phyloP scores from a whole-genome alignment of 1,284 basidiomycete species.

The Mycena sp. region DNA sequence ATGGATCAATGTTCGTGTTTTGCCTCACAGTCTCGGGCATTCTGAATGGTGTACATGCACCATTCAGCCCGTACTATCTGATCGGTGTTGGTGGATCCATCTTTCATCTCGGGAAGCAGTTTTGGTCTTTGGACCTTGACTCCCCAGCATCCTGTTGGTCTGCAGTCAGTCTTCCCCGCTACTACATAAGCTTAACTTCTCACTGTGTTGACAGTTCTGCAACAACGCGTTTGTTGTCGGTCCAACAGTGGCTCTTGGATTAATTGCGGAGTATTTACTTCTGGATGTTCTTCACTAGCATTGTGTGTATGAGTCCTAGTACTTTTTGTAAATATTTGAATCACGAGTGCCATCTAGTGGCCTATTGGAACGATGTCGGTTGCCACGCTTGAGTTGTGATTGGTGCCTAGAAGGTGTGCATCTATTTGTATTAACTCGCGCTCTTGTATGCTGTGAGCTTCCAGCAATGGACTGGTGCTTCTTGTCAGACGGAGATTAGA shows the following conservation, averaged over 20 bases:
- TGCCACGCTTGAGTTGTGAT: too few species aligned
- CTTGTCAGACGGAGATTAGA: too few species aligned
- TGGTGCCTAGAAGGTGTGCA: too few species aligned
- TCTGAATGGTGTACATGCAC: not conserved
- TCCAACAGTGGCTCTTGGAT: not conserved
- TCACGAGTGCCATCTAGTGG: too few species aligned
- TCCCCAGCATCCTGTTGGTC: not conserved
- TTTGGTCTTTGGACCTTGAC: not conserved
- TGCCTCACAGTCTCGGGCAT: not conserved
- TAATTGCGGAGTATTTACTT: not conserved
- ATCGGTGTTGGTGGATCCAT: not conserved
- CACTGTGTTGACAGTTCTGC: not conserved
- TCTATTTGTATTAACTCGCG: too few species aligned
- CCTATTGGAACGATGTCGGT: too few species aligned
- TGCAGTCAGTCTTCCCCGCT: not conserved
- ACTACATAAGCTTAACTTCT: too few species aligned
- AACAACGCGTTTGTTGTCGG: slow-evolving; percentile 1
- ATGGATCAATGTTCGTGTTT: not conserved
- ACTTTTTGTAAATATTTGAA: too few species aligned
- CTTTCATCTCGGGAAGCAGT: not conserved
- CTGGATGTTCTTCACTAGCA: not conserved
- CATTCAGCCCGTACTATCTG: not conserved
- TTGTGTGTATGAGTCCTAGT: too few species aligned
- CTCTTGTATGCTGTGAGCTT: too few species aligned
- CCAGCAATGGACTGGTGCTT: too few species aligned